These are phyloP conservation scores for Rhytidhysteron rufulum DNA, from an alignment of 2,329 filamentous ascomycete species.

Conservation along the genomic window DNA sequence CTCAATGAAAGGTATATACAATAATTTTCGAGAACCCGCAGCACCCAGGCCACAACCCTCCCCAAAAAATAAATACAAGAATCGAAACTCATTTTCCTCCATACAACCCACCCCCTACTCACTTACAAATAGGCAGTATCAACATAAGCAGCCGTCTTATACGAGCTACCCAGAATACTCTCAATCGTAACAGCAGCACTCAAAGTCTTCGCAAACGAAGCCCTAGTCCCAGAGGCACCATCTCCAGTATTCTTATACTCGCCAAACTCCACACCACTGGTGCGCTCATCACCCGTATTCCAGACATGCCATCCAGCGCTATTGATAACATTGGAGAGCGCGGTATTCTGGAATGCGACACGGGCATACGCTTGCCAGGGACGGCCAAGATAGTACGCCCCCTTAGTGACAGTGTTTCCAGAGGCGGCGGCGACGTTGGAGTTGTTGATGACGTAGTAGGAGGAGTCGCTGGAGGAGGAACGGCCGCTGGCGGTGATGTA, in stretches of 20 bases:
- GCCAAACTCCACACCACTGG: conserved; percentile 51
- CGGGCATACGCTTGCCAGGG: conserved; percentile 51
- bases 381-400: conserved; percentile 49
- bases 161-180: conserved; percentile 44
- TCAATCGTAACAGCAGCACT: conserved; percentile 40
- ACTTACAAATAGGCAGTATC: conserved; percentile 2
- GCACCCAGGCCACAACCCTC: no score
- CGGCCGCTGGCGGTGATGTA: conserved; percentile 34
- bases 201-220: conserved; percentile 45
- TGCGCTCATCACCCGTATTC: conserved; percentile 48
- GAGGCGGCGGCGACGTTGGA: conserved; percentile 43
- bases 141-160: conserved; percentile 16
- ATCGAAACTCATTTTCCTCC: no score
- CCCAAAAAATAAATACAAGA: no score
- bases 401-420: conserved; percentile 35
- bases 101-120: no score
- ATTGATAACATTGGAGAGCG: conserved; percentile 56
- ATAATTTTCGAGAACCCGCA: no score
- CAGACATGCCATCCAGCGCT: conserved; percentile 56
- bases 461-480: conserved; percentile 22
- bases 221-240: conserved; percentile 53
- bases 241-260: conserved; percentile 59
- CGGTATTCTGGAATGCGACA: conserved; percentile 51
- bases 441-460: conserved; percentile 52
- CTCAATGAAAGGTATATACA: no score